Evolutionary conservation across 2,329 filamentous ascomycete genomes (phyloP), one percentile per base, ranked within the genome.

Genomic region (Akanthomyces muscarius): DNA sequence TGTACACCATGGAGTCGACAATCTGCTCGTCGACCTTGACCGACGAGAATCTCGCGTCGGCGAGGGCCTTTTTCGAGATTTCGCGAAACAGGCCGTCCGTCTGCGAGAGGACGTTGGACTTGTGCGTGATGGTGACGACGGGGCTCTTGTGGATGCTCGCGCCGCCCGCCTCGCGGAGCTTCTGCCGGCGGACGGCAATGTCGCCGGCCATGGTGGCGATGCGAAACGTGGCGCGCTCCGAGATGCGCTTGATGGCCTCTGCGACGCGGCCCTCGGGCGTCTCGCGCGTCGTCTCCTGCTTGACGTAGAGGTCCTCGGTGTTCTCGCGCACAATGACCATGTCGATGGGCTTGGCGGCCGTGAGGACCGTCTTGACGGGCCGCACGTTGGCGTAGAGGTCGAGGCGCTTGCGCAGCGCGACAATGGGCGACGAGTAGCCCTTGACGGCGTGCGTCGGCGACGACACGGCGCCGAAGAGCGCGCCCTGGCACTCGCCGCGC

Each of bases 1-100:
- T 98, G 86, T 98, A 98, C 64, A 98, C 92, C 95, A 99, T 99
- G 66, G 89, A 94, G 79, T 99, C 95, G 66, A 99, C 94, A 70
- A 99, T 99, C 81, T 99, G 95, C 83, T 98, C 95, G 78, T 98
- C 95, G 61, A 97, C 83, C 48, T 79, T 78, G 61, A 96, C 80
- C 57, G 76, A 77, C 65, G 69, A 77, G 80, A 91, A 97, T 68
- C 80, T 83, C 14, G 83, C 69, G 58, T 83, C 81, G 33, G 86
- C 83, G 10, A 98, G 87, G 4, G 91, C 91, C 36, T 83, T 82
- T 68, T 90, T 88, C 18, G 91, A 86, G 5, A 90, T 90, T 69
- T 89, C 82, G 69, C 95, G 89, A 87, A 99, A 99, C 54, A 99
- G 86, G 38, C 95, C 95, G 77, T 99, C 95, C 18, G 95, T 98